phyloP scores from a whole-genome alignment of 1,284 basidiomycete genomes.

The Naganishia liquefaciens region DNA sequence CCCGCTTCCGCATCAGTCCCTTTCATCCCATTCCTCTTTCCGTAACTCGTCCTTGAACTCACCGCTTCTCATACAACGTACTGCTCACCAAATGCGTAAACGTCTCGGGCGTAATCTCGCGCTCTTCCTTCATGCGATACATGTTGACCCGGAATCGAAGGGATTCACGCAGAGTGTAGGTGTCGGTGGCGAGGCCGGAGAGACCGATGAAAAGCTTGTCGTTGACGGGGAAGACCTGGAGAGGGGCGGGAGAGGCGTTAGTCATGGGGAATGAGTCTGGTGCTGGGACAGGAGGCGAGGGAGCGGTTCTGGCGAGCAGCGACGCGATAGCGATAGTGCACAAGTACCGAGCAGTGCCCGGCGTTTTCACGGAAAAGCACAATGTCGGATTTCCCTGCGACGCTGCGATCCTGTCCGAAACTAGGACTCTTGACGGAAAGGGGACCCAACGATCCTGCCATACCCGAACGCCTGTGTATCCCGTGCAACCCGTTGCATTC shows the following conservation, averaged over 20 bases:
- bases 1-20: not conserved
- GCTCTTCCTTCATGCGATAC: slow-evolving; percentile 99
- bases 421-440: too few relatives aligned
- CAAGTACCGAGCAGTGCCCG: too few relatives aligned
- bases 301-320: not conserved
- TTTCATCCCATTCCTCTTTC: not conserved
- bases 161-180: slow-evolving; percentile 85
- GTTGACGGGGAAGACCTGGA: slow-evolving; percentile 89
- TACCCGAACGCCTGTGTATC: too few relatives aligned
- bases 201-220: slow-evolving; percentile 91
- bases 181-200: slow-evolving; percentile 90
- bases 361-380: too few relatives aligned
- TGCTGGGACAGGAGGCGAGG: not conserved
- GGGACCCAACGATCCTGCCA: too few relatives aligned
- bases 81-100: slow-evolving; percentile 95
- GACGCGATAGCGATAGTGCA: not conserved
- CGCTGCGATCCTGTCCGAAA: too few relatives aligned
- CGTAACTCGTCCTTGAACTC: slow-evolving; percentile 34
- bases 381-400: too few relatives aligned
- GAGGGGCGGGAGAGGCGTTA: not conserved
- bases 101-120: slow-evolving; percentile 93
- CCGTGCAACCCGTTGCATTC: too few relatives aligned
- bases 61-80: slow-evolving; percentile 92
- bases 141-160: slow-evolving; percentile 96
- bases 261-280: not conserved